Evolutionary conservation across 2,329 filamentous ascomycete genomes (phyloP).

Genomic region (Chaetomium olivaceum): DNA sequence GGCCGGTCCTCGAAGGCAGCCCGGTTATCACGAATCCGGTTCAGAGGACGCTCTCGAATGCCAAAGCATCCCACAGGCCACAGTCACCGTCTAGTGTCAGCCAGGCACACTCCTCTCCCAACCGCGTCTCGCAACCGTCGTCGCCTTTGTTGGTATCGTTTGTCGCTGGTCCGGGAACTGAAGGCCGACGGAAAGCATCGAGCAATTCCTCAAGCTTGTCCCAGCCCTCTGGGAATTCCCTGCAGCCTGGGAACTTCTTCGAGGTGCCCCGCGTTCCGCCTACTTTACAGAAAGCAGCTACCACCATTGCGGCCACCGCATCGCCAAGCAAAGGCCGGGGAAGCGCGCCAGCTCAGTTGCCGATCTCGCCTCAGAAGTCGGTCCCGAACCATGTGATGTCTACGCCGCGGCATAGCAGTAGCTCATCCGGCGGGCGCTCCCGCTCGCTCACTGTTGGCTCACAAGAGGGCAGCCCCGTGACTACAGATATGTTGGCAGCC

Average conservation of each 20-base stretch:
- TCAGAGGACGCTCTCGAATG: constrained; percentile 80
- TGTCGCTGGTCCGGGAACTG: constrained; percentile 77
- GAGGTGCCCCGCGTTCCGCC: constrained; percentile 68
- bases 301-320: constrained; percentile 54
- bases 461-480: constrained; percentile 80
- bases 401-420: constrained; percentile 62
- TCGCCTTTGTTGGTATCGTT: constrained; percentile 97
- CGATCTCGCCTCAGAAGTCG: constrained; percentile 64
- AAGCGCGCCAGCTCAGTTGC: constrained; percentile 50
- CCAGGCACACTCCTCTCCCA: constrained; percentile 84
- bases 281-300: constrained; percentile 61
- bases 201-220: constrained; percentile 84
- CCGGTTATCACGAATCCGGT: constrained; percentile 77
- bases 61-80: constrained; percentile 74
- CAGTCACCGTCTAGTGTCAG: constrained; percentile 81
- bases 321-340: constrained; percentile 60
- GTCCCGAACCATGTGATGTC: constrained; percentile 37
- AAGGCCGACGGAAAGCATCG: constrained; percentile 83
- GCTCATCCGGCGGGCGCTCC: constrained; percentile 66
- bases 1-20: constrained; percentile 77
- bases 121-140: constrained; percentile 73
- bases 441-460: constrained; percentile 92
- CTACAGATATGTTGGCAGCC: constrained; percentile 65
- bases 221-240: constrained; percentile 67
- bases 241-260: constrained; percentile 70